A percentile compares a stretch with the other conserved stretches of the same genome.
These are phyloP conservation scores for Diaporthe vexans DNA, from an alignment of 2,329 filamentous ascomycete species.

Conservation along the genomic window DNA sequence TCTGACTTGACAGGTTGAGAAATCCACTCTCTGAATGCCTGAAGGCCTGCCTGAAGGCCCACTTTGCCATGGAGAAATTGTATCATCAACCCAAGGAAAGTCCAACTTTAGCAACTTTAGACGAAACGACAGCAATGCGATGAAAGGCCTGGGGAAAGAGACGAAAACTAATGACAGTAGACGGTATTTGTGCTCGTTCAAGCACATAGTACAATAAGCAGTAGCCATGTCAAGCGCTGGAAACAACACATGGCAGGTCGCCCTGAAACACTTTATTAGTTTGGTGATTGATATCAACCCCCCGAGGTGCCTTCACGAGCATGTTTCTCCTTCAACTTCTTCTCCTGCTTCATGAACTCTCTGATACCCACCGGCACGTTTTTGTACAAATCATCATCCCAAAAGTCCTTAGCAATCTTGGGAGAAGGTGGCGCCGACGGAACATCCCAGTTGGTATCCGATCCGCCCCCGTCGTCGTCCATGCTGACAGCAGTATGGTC, in stretches of 20 bases:
- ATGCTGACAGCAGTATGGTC: conserved; percentile 67
- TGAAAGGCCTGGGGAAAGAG: neutral
- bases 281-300: conserved; percentile 48
- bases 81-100: neutral
- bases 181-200: neutral
- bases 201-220: neutral
- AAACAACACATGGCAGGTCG: neutral
- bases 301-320: conserved; percentile 66
- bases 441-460: conserved; percentile 74
- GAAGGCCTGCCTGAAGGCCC: neutral
- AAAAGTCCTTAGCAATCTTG: conserved; percentile 66
- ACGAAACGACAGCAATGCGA: neutral
- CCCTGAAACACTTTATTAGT: conserved; percentile 19
- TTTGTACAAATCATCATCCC: conserved; percentile 79
- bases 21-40: no score
- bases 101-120: neutral
- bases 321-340: conserved; percentile 85
- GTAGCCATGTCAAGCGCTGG: neutral
- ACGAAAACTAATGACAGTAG: neutral
- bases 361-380: conserved; percentile 91
- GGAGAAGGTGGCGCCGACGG: conserved; percentile 51
- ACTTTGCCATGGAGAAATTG: no score
- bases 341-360: conserved; percentile 98
- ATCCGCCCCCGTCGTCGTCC: conserved; percentile 86
- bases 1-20: neutral